Conservation (phyloP, 2,329 filamentous ascomycete genomes). For the Xylaria hypoxylon region DNA sequence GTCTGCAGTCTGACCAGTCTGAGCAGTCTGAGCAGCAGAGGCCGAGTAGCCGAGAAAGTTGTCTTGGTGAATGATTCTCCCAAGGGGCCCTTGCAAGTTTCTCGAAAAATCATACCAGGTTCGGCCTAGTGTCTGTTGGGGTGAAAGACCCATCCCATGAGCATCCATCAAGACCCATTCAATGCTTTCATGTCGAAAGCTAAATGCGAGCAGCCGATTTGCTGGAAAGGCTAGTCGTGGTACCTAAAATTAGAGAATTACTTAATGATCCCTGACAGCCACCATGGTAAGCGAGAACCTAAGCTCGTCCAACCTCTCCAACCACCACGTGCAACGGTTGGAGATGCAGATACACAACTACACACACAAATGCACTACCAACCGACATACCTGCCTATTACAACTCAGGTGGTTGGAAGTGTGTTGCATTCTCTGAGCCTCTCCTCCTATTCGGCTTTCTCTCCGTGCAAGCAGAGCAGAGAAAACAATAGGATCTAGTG, state of each 20-base stretch:
- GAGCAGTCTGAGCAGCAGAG: conserved; percentile 15
- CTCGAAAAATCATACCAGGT: conserved; percentile 40
- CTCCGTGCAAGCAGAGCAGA: conserved; percentile 6
- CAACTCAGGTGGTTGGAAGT: conserved; percentile 12
- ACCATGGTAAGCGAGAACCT: conserved; percentile 29
- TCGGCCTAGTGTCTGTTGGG: conserved; percentile 30
- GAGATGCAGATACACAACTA: conserved; percentile 10
- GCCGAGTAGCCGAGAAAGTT: conserved; percentile 32
- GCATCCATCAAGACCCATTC: conserved; percentile 20
- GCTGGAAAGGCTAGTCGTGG: conserved; percentile 24
- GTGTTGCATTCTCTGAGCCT: background rate
- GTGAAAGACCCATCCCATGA: conserved; percentile 2
- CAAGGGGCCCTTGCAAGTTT: conserved; percentile 33
- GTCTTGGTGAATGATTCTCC: conserved; percentile 28
- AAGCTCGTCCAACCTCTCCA: conserved; percentile 24
- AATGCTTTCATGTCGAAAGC: conserved; percentile 9
- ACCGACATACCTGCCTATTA: conserved; percentile 7
- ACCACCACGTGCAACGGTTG: conserved; percentile 31
- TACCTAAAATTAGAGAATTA: conserved; percentile 39
- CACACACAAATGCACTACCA: background rate
- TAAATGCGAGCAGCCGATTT: conserved; percentile 38
- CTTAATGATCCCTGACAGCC: conserved; percentile 24
- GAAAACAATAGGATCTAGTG: background rate
- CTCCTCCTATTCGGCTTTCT: conserved; percentile 4
- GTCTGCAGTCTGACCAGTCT: background rate